Conservation (phyloP, 805 yeast genomes). For the Scheffersomyces amazonensis region DNA sequence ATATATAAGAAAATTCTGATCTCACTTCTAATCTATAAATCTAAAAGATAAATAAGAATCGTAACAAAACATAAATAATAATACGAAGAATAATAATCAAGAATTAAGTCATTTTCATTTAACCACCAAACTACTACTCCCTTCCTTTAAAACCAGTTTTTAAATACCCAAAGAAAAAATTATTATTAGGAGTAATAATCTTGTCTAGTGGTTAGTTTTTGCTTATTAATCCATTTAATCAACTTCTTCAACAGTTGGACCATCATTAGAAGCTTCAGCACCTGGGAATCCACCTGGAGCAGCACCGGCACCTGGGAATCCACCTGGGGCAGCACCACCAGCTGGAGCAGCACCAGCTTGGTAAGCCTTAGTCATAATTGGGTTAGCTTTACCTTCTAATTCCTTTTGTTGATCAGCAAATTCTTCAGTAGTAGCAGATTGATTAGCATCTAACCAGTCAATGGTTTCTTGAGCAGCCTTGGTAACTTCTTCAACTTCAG, state of each 20-base stretch:
- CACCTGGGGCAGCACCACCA: constrained; percentile 65
- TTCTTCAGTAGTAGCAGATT: constrained; percentile 91
- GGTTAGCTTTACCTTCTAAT: constrained; percentile 92
- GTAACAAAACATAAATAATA: no score
- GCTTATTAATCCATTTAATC: constrained; percentile 30
- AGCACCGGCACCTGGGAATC: constrained; percentile 55
- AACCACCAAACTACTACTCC: no score
- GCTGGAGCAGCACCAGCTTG: constrained; percentile 86
- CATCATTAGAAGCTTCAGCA: constrained; percentile 36
- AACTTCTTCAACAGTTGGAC: constrained; percentile 55
- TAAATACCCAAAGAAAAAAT: no score
- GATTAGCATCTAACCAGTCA: constrained; percentile 90
- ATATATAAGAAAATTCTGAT: no score
- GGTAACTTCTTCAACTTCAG: constrained; percentile 65
- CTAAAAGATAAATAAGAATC: no score
- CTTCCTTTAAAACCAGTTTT: no score
- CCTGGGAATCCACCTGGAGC: constrained; percentile 48
- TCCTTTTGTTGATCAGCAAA: constrained; percentile 91
- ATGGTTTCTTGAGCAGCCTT: constrained; percentile 84
- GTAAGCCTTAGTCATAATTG: constrained; percentile 96
- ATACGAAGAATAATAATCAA: no score
- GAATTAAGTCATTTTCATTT: no score
- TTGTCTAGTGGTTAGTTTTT: no score
- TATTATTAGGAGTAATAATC: no score
- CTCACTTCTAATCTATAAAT: no score